Evolutionary conservation across 78 protist species (phyloP).

Genomic region (Guillardia theta): DNA sequence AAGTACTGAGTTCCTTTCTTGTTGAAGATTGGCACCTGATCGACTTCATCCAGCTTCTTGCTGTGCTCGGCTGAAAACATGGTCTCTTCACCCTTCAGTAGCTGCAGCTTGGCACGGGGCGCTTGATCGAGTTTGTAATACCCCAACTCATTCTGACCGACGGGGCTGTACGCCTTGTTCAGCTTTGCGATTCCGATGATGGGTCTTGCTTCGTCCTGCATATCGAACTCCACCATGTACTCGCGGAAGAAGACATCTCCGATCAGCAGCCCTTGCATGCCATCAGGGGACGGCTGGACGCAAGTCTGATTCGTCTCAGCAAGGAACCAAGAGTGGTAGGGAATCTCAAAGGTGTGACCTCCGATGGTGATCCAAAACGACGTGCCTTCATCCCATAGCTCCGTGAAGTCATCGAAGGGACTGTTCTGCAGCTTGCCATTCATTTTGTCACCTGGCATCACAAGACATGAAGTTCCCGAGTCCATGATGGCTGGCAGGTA

Average conservation of each 20-base stretch:
- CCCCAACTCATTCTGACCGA: neutral
- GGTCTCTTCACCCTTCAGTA: neutral
- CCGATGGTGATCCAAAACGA: conserved; percentile 31
- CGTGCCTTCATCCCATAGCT: conserved; percentile 13
- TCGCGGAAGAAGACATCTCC: conserved; percentile 41
- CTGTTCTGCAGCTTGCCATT: neutral
- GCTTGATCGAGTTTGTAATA: neutral
- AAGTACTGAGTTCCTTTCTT: conserved; percentile 27
- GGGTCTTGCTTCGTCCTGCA: neutral
- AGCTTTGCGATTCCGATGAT: conserved; percentile 23
- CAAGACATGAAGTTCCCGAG: neutral
- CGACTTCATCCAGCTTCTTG: neutral
- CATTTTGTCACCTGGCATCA: neutral
- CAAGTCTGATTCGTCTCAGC: conserved; percentile 35
- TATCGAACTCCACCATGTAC: conserved; percentile 30
- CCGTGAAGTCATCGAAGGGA: conserved; percentile 12
- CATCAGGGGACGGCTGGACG: conserved; percentile 21
- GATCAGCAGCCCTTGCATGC: conserved; percentile 34
- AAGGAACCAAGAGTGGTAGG: conserved; percentile 1
- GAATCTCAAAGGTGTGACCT: conserved; percentile 10
- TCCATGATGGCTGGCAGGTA: conserved; percentile 41
- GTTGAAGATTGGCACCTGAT: conserved; percentile 14
- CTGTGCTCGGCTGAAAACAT: conserved; percentile 28
- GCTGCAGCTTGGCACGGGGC: conserved; percentile 12
- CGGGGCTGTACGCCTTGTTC: conserved; percentile 16